These are phyloP conservation scores for Skeletonema costatum DNA, from an alignment of 108 stramenopile genomes.

Conservation along the genomic window DNA sequence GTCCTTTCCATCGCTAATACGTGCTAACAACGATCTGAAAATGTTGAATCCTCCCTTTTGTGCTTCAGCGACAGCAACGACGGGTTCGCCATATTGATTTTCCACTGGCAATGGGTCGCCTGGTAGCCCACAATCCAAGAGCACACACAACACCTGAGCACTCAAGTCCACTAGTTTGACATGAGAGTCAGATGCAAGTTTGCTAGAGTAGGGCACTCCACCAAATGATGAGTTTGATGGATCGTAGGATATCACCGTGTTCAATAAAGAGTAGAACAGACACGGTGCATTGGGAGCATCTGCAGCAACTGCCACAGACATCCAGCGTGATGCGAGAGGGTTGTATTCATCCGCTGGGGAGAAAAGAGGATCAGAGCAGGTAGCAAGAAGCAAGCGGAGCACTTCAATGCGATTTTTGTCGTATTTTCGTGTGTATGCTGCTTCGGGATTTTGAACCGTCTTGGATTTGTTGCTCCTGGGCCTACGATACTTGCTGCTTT, in stretches of 20 bases:
- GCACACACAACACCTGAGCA: constrained; percentile 84
- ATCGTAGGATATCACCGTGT: constrained; percentile 88
- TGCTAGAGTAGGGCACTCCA: constrained; percentile 61
- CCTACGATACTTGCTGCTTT: not conserved
- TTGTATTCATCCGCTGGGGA: constrained; percentile 91
- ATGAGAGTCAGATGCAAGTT: constrained; percentile 62
- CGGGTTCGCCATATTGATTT: constrained; percentile 66
- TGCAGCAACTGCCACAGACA: constrained; percentile 82
- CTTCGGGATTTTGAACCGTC: constrained; percentile 23
- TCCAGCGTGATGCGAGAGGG: constrained; percentile 84
- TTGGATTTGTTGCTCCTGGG: not conserved
- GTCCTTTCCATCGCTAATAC: constrained; percentile 73
- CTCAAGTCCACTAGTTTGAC: constrained; percentile 82
- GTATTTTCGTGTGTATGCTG: constrained; percentile 74
- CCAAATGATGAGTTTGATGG: constrained; percentile 62
- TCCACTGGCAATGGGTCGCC: constrained; percentile 70
- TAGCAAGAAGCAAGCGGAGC: constrained; percentile 85
- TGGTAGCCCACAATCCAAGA: constrained; percentile 88
- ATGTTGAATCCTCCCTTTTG: constrained; percentile 87
- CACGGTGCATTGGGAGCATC: constrained; percentile 94
- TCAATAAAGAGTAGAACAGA: constrained; percentile 92
- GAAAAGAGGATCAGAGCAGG: constrained; percentile 93
- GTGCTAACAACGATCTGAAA: constrained; percentile 82
- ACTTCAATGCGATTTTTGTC: constrained; percentile 95
- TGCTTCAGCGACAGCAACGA: constrained; percentile 64